phyloP scores from a whole-genome alignment of 768 basidiomycete genomes.

The Hygrophoropsis aurantiaca region DNA sequence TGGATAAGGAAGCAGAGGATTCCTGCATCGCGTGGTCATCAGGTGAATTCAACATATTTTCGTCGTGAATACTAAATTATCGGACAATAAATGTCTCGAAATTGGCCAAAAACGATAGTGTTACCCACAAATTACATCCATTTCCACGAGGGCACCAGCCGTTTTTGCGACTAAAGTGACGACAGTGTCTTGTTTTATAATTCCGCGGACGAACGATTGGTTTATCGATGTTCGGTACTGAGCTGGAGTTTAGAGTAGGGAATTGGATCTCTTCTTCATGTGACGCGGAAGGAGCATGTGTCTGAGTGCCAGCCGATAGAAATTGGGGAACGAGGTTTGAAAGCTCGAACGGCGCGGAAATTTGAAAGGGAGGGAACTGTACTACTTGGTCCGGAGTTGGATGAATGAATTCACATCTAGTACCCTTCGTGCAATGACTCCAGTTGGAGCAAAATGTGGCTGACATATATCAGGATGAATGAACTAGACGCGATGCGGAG shows the following conservation, averaged over 20 bases:
- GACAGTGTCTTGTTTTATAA: constrained; percentile 40
- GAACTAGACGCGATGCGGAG: neutral
- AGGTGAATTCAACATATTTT: constrained; percentile 25
- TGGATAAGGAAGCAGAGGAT: too few relatives aligned
- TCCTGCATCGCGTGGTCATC: constrained; percentile 5
- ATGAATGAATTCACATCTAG: constrained; percentile 39
- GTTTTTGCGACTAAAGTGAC: constrained; percentile 40
- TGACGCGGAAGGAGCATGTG: too few relatives aligned
- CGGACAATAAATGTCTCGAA: neutral
- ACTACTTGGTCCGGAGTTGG: constrained; percentile 15
- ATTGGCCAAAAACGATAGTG: neutral
- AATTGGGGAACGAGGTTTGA: too few relatives aligned
- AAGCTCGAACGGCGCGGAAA: constrained; percentile 14
- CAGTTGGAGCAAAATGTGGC: constrained; percentile 39
- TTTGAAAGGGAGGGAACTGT: constrained; percentile 9
- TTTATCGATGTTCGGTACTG: neutral
- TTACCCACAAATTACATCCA: constrained; percentile 41
- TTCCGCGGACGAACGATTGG: constrained; percentile 14
- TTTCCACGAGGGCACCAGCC: constrained; percentile 44
- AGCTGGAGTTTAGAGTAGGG: neutral
- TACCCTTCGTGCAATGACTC: constrained; percentile 38
- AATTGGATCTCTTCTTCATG: too few relatives aligned
- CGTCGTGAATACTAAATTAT: constrained; percentile 19
- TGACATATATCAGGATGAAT: constrained; percentile 18
- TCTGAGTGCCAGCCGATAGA: too few relatives aligned